Base-by-base conservation (phyloP, 2,329 filamentous ascomycete genomes). In the Venturia carpophila region DNA sequence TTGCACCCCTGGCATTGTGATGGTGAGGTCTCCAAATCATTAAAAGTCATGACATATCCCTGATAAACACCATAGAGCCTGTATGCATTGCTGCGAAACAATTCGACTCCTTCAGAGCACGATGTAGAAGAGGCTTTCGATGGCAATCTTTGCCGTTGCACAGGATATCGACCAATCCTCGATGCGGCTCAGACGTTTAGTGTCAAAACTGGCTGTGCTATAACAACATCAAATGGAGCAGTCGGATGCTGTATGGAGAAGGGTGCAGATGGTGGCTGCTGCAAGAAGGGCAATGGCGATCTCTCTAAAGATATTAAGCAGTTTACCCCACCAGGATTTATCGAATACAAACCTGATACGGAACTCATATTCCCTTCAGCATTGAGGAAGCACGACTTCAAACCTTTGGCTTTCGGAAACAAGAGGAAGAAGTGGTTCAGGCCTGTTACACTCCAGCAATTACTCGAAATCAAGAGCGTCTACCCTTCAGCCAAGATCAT, bases 41-140 rank as follows among this genome's bases (percentile, higher is more conserved):
- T 11, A 43, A 17, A 15, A 27, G 5, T 52, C 17, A 21, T 21
- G 52, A n/a, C 4, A 24, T 17, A 21, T n/a, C 4, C 37, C 52
- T 58, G 27, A 58, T 15, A 19, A 19, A 9, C 1, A n/a, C 24
- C 7, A 24, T 66, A 83, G 90, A 97, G 92, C 74, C 77, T 97
- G 65, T 99, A 99, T 75, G 94, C 94, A 6, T 81, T 97, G 56
- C 81, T 99, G 41, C 84, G 94, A 67, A 97, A 97, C 72, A 89
- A 92, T 69, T 81, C 87, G 4, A 82, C 82, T 24, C 92, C 93
- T 0, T 87, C 86, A 2, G 86, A 93, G 71, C 85, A 91, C 69
- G 90, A 95, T 39, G 83, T 97, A 42, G 94, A 99, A 76, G 94
- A 97, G 77, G 92, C 93, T 0, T 97, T 97, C 71, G 94, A 99